Conservation (phyloP, 2,329 filamentous ascomycete species). For the Botrytis fabae region DNA sequence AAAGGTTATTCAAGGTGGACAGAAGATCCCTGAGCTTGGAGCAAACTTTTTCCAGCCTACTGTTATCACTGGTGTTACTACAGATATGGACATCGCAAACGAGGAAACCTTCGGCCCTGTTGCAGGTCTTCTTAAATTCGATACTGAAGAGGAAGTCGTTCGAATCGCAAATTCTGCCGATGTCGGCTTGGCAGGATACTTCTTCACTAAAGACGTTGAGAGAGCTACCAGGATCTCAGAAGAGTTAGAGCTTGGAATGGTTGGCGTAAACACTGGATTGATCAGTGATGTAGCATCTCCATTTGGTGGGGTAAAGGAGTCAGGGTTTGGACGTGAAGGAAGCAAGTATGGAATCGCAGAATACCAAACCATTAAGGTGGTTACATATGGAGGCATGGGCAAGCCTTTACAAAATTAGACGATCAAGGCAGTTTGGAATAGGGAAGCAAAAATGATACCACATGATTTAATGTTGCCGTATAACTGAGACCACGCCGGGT, state of each 20-base stretch:
- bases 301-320: slow-evolving; percentile 59
- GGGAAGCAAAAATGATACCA: slow-evolving; percentile 14
- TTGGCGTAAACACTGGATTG: slow-evolving; percentile 76
- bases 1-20: slow-evolving; percentile 72
- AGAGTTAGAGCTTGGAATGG: slow-evolving; percentile 80
- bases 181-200: slow-evolving; percentile 91
- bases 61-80: slow-evolving; percentile 81
- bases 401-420: slow-evolving; percentile 50
- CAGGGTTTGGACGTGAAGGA: slow-evolving; percentile 55
- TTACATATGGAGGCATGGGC: slow-evolving; percentile 59
- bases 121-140: slow-evolving; percentile 84
- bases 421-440: not conserved
- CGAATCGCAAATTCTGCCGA: slow-evolving; percentile 76
- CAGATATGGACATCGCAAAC: slow-evolving; percentile 76
- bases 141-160: slow-evolving; percentile 86
- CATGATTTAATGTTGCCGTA: not conserved
- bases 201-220: slow-evolving; percentile 71
- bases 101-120: slow-evolving; percentile 98
- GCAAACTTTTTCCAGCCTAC: slow-evolving; percentile 88
- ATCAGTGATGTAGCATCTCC: slow-evolving; percentile 56
- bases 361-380: slow-evolving; percentile 53
- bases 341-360: slow-evolving; percentile 55
- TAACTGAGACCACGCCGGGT: too few relatives aligned
- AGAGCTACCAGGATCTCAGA: slow-evolving; percentile 64
- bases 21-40: slow-evolving; percentile 72